Evolutionary conservation across 495 filamentous ascomycete genomes (phyloP), one percentile per base, ranked within the genome.

Genomic region (Tuber melanosporum): DNA sequence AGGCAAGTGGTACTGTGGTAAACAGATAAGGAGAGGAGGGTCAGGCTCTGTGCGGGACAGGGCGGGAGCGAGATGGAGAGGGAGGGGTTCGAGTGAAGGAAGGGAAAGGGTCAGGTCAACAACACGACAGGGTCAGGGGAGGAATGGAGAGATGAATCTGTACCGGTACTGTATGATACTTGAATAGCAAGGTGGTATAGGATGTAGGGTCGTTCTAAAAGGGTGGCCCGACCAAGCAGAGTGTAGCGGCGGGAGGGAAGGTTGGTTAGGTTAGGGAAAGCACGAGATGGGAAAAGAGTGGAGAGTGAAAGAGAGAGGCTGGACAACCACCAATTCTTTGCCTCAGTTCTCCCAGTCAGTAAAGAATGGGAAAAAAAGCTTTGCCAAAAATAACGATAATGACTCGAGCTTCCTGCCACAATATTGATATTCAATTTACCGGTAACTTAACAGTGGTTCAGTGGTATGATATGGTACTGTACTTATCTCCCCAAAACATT

Each of bases 1-100:
- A 52, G 26, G 36, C 14, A 36, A 52, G 71, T 32, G 62, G n/a
- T n/a, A n/a, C n/a, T n/a, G n/a, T n/a, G n/a, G 52, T 36, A 75
- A 80, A 46, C 73, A 81, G 71, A 72, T 74, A 75, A 72, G 73
- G 73, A 15, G 76, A 57, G 36, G 44, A 77, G 62, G 15, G 36
- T 72, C 42, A 80, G 66, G 75, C 72, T 47, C 22, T n/a, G 78
- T 71, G 71, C 43, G 72, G 47, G 57, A 73, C 57, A 49, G 77
- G 52, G 62, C 44, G 74, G 77, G 69, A 79, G 77, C 41, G 71
- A 76, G 43, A 70, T 39, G 42, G 75, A 69, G 69, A 74, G 71
- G n/a, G 71, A 73, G 44, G 72, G 75, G 74, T 77, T 43, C 42
- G 36, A 72, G 71, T 43, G 45, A 72, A 47, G 45, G 45, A 72